These are phyloP conservation scores for Ceratocystis papillata DNA, from an alignment of 2,329 filamentous ascomycete species.

Conservation along the genomic window DNA sequence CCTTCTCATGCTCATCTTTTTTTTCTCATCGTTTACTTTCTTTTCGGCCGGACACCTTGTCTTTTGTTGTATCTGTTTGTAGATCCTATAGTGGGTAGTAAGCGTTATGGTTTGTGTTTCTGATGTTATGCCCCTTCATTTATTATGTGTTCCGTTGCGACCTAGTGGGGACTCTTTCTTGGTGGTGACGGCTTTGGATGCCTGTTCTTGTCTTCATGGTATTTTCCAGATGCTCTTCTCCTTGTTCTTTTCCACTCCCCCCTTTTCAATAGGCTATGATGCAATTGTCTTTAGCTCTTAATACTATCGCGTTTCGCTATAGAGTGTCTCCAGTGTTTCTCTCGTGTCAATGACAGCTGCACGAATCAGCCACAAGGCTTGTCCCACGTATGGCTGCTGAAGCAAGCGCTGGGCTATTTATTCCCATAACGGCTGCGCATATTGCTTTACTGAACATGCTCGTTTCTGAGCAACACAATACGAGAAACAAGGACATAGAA, in stretches of 20 bases:
- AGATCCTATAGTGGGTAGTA: slow-evolving; percentile 2
- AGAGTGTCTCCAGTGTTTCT: background rate
- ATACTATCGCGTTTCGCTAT: background rate
- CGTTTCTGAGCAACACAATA: too few species aligned
- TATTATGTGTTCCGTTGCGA: background rate
- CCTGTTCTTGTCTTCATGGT: background rate
- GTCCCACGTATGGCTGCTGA: too few species aligned
- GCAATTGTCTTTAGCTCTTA: background rate
- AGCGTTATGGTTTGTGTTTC: slow-evolving; percentile 1
- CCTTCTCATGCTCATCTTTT: background rate
- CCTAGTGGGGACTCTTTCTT: background rate
- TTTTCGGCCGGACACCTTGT: background rate
- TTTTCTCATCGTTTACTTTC: background rate
- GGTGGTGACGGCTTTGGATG: background rate
- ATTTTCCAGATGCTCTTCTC: background rate
- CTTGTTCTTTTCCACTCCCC: background rate
- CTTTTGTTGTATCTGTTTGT: background rate
- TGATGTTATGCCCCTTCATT: background rate
- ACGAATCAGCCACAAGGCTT: background rate
- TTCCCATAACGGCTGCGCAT: too few species aligned
- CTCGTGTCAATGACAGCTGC: too few species aligned
- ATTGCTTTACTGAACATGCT: too few species aligned
- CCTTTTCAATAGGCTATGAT: background rate
- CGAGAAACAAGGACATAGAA: too few species aligned
- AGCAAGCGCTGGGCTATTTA: too few species aligned